A percentile compares a stretch with the other conserved stretches of the same genome.
Evolutionary conservation across 2,329 filamentous ascomycete species (phyloP).

Genomic region (Fusarium liriodendri): DNA sequence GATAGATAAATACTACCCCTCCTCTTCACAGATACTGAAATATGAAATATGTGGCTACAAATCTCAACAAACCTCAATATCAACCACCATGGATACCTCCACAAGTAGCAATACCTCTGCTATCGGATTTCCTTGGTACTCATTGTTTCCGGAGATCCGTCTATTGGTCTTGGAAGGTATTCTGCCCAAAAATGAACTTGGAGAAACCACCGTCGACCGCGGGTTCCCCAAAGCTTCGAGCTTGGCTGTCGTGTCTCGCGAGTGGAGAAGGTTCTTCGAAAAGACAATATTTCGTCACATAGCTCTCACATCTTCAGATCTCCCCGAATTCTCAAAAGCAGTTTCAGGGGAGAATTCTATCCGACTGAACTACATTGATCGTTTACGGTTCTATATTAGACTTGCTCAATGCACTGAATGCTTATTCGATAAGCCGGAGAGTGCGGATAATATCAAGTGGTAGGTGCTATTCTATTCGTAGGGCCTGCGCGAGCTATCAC

Average conservation of each 20-base stretch:
- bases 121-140: not conserved
- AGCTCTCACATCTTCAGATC: slow-evolving; percentile 3
- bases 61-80: not conserved
- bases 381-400: slow-evolving; percentile 2
- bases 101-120: not conserved
- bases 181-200: not conserved
- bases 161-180: slow-evolving; percentile 2
- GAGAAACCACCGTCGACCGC: not conserved
- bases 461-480: not conserved
- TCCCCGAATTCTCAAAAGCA: not conserved
- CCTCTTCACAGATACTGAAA: not conserved
- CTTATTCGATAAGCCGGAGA: not conserved
- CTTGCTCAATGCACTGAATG: slow-evolving; percentile 1
- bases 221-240: not conserved
- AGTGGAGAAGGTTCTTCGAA: slow-evolving; percentile 28
- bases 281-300: slow-evolving; percentile 9
- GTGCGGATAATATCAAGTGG: not conserved
- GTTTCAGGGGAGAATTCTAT: not conserved
- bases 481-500: not conserved
- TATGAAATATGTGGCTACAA: not conserved
- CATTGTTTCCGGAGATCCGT: slow-evolving; percentile 12
- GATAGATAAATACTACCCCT: not conserved
- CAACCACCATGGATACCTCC: not conserved
- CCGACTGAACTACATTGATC: slow-evolving; percentile 14
- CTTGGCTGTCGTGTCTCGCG: slow-evolving; percentile 16